A percentile compares a stretch with the other conserved stretches of the same genome.
These are phyloP conservation scores for Puccinellia tenuiflora DNA, from an alignment of 176 grass and related monocot species.

Conservation along the genomic window DNA sequence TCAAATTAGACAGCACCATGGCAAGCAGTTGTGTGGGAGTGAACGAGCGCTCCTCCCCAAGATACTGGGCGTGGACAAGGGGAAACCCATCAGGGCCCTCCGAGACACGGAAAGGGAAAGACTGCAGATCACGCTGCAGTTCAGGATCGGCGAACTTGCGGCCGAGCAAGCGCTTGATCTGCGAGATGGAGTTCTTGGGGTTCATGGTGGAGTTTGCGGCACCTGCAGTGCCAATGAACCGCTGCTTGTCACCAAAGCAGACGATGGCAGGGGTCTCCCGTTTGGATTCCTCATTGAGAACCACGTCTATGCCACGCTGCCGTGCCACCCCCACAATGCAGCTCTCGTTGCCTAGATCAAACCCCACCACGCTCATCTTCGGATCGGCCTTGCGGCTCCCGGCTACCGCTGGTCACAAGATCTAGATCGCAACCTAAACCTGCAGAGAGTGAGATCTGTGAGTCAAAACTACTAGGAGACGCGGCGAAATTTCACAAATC, in stretches of 20 bases:
- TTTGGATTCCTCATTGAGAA: conserved; percentile 93
- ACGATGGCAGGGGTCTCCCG: conserved; percentile 83
- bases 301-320: conserved; percentile 87
- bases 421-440: conserved; percentile 3
- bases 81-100: conserved; percentile 70
- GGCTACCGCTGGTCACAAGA: neutral
- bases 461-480: neutral
- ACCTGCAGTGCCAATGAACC: conserved; percentile 64
- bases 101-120: conserved; percentile 59
- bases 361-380: conserved; percentile 91
- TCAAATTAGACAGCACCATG: conserved; percentile 82
- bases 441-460: conserved; percentile 19
- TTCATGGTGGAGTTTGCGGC: conserved; percentile 73
- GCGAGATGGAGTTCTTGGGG: conserved; percentile 77
- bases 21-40: conserved; percentile 77
- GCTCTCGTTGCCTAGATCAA: conserved; percentile 83
- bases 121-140: conserved; percentile 50
- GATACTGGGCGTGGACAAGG: conserved; percentile 49
- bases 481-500: neutral
- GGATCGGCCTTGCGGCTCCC: neutral
- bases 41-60: conserved; percentile 54
- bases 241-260: conserved; percentile 91
- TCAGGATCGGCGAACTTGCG: conserved; percentile 64
- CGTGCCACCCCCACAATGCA: conserved; percentile 79
- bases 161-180: conserved; percentile 79